Conservation (phyloP, 352 stramenopile genomes). For the Globisporangium takayamanum region DNA sequence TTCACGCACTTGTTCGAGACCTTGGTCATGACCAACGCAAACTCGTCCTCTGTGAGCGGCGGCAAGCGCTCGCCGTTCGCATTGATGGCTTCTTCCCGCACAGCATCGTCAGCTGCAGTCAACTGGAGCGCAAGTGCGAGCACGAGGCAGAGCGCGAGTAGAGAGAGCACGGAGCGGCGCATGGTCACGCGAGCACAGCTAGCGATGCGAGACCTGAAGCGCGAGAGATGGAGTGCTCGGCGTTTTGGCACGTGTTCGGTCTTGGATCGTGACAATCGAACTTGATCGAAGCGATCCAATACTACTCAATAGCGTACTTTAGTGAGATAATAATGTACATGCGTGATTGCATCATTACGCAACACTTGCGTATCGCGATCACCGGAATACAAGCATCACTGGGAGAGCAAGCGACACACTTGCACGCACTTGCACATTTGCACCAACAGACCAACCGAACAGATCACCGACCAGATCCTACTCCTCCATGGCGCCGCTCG, state of each 20-base stretch:
- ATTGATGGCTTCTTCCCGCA: slow-evolving; percentile 45
- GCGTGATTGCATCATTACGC: neutral
- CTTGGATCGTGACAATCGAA: neutral
- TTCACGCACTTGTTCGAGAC: slow-evolving; percentile 65
- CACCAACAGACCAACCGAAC: neutral
- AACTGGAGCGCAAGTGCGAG: slow-evolving; percentile 20
- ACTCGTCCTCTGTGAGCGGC: slow-evolving; percentile 46
- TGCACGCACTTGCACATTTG: neutral
- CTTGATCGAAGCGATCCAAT: slow-evolving; percentile 5
- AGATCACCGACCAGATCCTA: neutral
- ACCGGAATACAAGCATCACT: neutral
- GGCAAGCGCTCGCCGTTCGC: slow-evolving; percentile 27
- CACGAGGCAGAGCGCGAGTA: slow-evolving; percentile 42
- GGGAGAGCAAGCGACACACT: neutral
- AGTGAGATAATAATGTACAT: neutral
- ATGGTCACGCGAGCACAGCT: slow-evolving; percentile 15
- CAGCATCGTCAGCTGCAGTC: slow-evolving; percentile 17
- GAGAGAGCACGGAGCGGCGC: slow-evolving; percentile 32
- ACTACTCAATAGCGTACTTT: neutral
- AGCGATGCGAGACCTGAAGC: neutral
- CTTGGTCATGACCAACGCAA: slow-evolving; percentile 68
- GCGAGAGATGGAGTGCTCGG: too few relatives aligned
- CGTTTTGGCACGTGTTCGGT: too few relatives aligned
- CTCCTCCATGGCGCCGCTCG: neutral
- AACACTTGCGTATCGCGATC: neutral